Evolutionary conservation across 345 rosid genomes (phyloP).

Genomic region (Streptanthus diversifolius): DNA sequence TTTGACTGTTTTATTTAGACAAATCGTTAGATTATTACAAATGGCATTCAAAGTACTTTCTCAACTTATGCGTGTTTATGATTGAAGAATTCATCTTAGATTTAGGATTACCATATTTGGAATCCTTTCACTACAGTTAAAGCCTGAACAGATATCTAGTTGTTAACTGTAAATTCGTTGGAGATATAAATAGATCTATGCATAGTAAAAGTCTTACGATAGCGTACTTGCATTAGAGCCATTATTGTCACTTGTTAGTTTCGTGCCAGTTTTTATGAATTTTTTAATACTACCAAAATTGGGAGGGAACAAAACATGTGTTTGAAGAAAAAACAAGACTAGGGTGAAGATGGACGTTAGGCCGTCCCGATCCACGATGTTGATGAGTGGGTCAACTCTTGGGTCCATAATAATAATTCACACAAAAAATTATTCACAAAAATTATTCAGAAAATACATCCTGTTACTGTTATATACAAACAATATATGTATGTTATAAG

Average conservation of each 20-base stretch:
- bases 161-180: too few species aligned
- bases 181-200: too few species aligned
- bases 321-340: not conserved
- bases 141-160: too few species aligned
- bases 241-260: not conserved
- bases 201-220: not conserved
- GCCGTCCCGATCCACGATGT: constrained; percentile 16
- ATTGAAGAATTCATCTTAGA: too few species aligned
- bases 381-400: constrained; percentile 23
- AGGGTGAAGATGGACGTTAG: constrained; percentile 3
- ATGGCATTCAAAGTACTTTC: too few species aligned
- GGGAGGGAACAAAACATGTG: constrained; percentile 28
- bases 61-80: too few species aligned
- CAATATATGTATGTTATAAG: too few species aligned
- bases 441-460: not conserved
- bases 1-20: too few species aligned
- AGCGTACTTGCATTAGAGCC: not conserved
- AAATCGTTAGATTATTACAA: too few species aligned
- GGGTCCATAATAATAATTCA: not conserved
- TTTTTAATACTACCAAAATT: not conserved
- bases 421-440: not conserved
- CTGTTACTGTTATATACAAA: not conserved
- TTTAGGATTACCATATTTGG: too few species aligned
- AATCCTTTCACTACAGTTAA: too few species aligned
- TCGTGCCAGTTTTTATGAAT: not conserved